Evolutionary conservation across 176 grass and related monocot genomes (phyloP).

Genomic region (Luzula sylvatica): DNA sequence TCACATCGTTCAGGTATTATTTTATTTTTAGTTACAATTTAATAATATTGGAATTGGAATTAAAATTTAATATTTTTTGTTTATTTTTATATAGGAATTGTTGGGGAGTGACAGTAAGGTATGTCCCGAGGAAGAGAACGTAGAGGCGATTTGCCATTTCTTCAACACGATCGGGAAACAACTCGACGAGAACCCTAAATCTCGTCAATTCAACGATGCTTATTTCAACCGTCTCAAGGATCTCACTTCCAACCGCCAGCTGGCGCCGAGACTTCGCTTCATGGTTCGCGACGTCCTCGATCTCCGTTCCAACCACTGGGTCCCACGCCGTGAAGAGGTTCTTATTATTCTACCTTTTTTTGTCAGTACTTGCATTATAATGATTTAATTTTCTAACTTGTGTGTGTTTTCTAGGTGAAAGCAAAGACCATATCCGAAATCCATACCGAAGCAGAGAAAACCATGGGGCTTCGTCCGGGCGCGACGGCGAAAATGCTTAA

Average conservation of each 20-base stretch:
- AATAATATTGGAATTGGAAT: too few species aligned
- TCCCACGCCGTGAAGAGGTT: conserved; percentile 86
- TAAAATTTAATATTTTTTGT: too few species aligned
- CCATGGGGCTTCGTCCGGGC: conserved; percentile 60
- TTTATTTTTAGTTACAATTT: background rate
- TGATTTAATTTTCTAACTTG: too few species aligned
- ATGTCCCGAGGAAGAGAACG: conserved; percentile 77
- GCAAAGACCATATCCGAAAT: conserved; percentile 90
- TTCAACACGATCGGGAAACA: conserved; percentile 94
- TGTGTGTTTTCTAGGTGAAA: conserved; percentile 46
- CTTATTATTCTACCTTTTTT: background rate
- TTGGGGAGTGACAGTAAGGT: conserved; percentile 54
- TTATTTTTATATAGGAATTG: conserved; percentile 34
- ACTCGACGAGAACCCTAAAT: conserved; percentile 66
- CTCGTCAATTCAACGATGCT: conserved; percentile 52
- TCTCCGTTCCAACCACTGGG: conserved; percentile 71
- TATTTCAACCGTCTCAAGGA: conserved; percentile 84
- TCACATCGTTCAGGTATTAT: conserved; percentile 78
- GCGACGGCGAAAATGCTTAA: conserved; percentile 51
- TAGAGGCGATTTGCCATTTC: conserved; percentile 83
- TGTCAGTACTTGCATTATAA: too few species aligned
- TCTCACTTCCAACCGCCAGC: conserved; percentile 38
- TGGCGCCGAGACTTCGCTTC: conserved; percentile 58
- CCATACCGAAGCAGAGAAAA: conserved; percentile 80
- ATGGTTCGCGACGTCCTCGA: conserved; percentile 73